Evolutionary conservation across 1,284 basidiomycete species (phyloP).

Genomic region (Ganoderma lucidum): DNA sequence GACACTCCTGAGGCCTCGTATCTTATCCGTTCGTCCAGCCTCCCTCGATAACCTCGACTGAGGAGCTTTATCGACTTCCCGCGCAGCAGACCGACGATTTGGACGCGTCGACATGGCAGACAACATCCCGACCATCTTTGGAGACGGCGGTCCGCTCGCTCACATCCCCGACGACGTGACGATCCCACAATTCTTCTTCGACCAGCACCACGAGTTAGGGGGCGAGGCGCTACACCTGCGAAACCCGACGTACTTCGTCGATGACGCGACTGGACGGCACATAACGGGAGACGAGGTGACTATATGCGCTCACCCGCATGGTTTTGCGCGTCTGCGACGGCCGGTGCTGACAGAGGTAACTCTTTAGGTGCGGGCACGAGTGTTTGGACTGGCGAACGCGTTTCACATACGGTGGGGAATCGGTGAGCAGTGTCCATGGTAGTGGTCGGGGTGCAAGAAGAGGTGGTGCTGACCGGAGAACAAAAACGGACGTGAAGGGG

Average conservation of each 20-base stretch:
- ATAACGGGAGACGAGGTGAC: constrained; percentile 30
- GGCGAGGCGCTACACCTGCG: constrained; percentile 48
- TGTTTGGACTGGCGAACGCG: constrained; percentile 68
- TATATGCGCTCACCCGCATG: constrained; percentile 45
- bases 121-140: constrained; percentile 30
- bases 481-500: constrained; percentile 34
- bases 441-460: background rate
- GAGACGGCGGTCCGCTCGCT: constrained; percentile 48
- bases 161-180: constrained; percentile 75
- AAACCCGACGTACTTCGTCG: constrained; percentile 63
- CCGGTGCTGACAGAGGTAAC: constrained; percentile 17
- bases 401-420: constrained; percentile 59
- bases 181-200: constrained; percentile 78
- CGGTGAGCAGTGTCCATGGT: constrained; percentile 36
- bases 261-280: constrained; percentile 63
- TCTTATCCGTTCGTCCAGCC: background rate
- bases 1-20: constrained; percentile 1
- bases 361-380: constrained; percentile 57
- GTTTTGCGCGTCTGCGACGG: constrained; percentile 15
- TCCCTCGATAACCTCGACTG: background rate
- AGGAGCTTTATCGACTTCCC: background rate
- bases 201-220: constrained; percentile 55
- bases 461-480: background rate
- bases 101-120: constrained; percentile 6
- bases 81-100: background rate